Base-by-base conservation (phyloP, 805 yeast species). In the Cyberlindnera xishuangbannaensis region DNA sequence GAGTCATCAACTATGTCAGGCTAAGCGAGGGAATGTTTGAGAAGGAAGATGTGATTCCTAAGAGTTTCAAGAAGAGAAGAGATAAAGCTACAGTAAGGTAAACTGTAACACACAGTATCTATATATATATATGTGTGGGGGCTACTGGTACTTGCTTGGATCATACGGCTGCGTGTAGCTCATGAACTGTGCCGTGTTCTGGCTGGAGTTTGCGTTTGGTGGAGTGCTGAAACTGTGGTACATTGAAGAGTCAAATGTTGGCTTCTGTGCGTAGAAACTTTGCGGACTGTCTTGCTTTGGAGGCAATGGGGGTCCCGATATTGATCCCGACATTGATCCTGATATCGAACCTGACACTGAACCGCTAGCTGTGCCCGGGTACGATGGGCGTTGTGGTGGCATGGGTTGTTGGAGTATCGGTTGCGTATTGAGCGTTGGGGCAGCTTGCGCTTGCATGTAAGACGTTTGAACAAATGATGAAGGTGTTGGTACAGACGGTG, bases 1-100 rank as follows among this genome's bases (percentile, higher is more conserved):
- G 95, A 1, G 65, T 84, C 5, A 69, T 84, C 13, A 82, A 78
- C 48, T 84, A 81, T 48, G 62, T 75, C n/a, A 62, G 61, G 28
- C 45, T 78, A 14, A 53, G 71, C 6, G 73, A 71, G 41, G 67
- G 72, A 6, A 71, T 70, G 41, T 77, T 78, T 37, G 55, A 55
- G 8, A 41, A 53, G 12, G 62, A 58, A 38, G 48, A 56, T 28
- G 57, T 59, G 17, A 40, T 40, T 13, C 44, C 44, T 9, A 18
- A 30, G n/a, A 31, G 11, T 12, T 9, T 20, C 23, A n/a, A n/a
- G n/a, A n/a, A n/a, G n/a, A n/a, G n/a, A n/a, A n/a, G n/a, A n/a
- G n/a, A n/a, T n/a, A n/a, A n/a, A n/a, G n/a, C n/a, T n/a, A n/a
- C n/a, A n/a, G n/a, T n/a, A n/a, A n/a, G n/a, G n/a, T n/a, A n/a